These are phyloP conservation scores for Aureobasidium pullulans DNA, from an alignment of 2,329 filamentous ascomycete genomes.

Conservation along the genomic window DNA sequence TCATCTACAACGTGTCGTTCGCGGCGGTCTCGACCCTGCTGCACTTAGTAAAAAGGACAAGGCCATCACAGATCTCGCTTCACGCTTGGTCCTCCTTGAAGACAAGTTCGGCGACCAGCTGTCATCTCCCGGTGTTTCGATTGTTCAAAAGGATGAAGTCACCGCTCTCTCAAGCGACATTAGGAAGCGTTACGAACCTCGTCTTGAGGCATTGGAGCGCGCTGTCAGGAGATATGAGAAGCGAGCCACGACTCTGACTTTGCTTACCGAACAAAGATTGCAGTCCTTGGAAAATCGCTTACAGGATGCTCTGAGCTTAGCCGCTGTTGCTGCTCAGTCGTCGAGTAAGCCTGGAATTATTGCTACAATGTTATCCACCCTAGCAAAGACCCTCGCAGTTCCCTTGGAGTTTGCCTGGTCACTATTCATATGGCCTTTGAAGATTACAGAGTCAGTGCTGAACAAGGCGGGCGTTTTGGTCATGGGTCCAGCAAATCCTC, in stretches of 20 bases:
- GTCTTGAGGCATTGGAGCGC: conserved; percentile 80
- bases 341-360: conserved; percentile 22
- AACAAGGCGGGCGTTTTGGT: conserved; percentile 8
- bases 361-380: conserved; percentile 16
- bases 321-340: conserved; percentile 60
- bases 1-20: conserved; percentile 68
- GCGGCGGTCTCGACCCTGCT: conserved; percentile 20
- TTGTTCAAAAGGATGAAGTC: conserved; percentile 27
- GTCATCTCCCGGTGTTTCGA: not conserved
- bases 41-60: conserved; percentile 4
- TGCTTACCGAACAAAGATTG: conserved; percentile 70
- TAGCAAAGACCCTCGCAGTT: conserved; percentile 11
- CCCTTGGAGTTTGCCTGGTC: conserved; percentile 2
- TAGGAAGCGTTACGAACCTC: conserved; percentile 61
- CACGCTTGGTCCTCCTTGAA: conserved; percentile 26
- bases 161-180: conserved; percentile 44
- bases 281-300: conserved; percentile 63
- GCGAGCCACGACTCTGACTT: conserved; percentile 65
- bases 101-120: conserved; percentile 18
- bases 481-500: conserved; percentile 1
- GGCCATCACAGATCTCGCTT: conserved; percentile 19
- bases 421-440: conserved; percentile 10
- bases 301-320: conserved; percentile 72
- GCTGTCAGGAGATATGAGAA: conserved; percentile 90
- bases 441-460: conserved; percentile 2